These are phyloP conservation scores for Paralagenidium karlingii DNA, from an alignment of 352 stramenopile genomes.

Conservation along the genomic window DNA sequence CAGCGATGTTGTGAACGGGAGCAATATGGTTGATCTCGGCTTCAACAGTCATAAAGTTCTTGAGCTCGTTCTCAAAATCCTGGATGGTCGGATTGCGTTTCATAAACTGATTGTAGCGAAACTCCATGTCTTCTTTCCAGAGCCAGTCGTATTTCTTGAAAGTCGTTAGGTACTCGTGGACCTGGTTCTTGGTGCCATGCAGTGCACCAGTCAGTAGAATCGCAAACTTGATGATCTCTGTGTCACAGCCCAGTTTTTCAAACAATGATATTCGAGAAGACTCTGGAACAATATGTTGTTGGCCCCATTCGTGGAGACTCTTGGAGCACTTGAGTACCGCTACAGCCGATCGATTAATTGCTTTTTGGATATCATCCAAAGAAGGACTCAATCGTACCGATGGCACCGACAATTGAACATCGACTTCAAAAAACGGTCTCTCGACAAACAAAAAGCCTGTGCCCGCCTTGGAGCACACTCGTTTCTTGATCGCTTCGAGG, in stretches of 20 bases:
- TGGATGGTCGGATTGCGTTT: conserved; percentile 65
- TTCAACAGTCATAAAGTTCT: conserved; percentile 73
- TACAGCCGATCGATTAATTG: conserved; percentile 69
- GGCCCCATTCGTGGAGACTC: conserved; percentile 65
- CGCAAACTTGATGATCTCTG: conserved; percentile 81
- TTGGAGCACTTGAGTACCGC: conserved; percentile 78
- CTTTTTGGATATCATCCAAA: conserved; percentile 75
- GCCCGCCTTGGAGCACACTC: conserved; percentile 63
- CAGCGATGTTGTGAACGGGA: conserved; percentile 75
- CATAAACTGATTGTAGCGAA: conserved; percentile 78
- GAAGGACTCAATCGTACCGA: conserved; percentile 66
- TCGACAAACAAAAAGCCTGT: conserved; percentile 75
- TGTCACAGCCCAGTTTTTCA: conserved; percentile 74
- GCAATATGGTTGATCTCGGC: conserved; percentile 64
- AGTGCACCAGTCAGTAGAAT: conserved; percentile 75
- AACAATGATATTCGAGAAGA: conserved; percentile 46
- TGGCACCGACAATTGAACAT: conserved; percentile 74
- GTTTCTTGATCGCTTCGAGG: conserved; percentile 71
- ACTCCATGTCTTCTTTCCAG: conserved; percentile 85
- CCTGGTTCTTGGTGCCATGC: conserved; percentile 76
- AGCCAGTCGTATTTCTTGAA: conserved; percentile 87
- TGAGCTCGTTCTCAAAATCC: conserved; percentile 72
- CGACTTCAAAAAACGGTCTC: conserved; percentile 77
- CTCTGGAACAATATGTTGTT: conserved; percentile 46
- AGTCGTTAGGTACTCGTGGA: conserved; percentile 65